Base-by-base conservation (phyloP, 306 rosid genomes). In the Dryas octopetala region DNA sequence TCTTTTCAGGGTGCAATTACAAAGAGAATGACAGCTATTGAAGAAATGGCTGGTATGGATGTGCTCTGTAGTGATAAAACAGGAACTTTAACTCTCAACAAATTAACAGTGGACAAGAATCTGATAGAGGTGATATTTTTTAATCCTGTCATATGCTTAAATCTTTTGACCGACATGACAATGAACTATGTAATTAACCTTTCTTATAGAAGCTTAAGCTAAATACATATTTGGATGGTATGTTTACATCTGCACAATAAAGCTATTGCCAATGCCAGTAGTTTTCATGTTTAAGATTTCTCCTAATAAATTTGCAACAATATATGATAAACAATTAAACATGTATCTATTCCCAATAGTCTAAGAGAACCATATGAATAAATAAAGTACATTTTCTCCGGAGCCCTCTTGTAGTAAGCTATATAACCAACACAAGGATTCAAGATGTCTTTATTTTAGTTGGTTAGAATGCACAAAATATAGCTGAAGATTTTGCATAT, bases 61-160 rank as follows among this genome's bases (percentile, higher is more conserved):
- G 76, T 72, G 47, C 76, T 72, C 7, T 72, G 76, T 67, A 59
- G 76, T 72, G 76, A 72, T 43, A 72, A 72, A 72, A 72, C 76
- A 13, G 76, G 76, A 44, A 59, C 76, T 46, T 73, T 73, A 59
- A 73, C 76, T 46, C 76, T 73, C 67, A 73, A 73, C 68, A 46
- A 73, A 64, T 47, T 73, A 60, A 73, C 76, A 26, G 76, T 73
- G 32, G 76, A 73, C 76, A 73, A 59, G 57, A 73, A 73, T 59
- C 45, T 73, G 16, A 58, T 73, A 59, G 76, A 73, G 76, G 76
- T 73, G 68, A 59, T 59, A 15, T 10, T 45, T 71, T 32, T 44
- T 23, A 9, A 26, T 72, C 46, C 66, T 15, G n/a, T 73, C 32
- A 16, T 46, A 59, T 3, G 26, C 7, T 44, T 16, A 16, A 14